These are phyloP conservation scores for Davidsoniella eucalypti DNA, from an alignment of 2,329 filamentous ascomycete species.

Conservation along the genomic window DNA sequence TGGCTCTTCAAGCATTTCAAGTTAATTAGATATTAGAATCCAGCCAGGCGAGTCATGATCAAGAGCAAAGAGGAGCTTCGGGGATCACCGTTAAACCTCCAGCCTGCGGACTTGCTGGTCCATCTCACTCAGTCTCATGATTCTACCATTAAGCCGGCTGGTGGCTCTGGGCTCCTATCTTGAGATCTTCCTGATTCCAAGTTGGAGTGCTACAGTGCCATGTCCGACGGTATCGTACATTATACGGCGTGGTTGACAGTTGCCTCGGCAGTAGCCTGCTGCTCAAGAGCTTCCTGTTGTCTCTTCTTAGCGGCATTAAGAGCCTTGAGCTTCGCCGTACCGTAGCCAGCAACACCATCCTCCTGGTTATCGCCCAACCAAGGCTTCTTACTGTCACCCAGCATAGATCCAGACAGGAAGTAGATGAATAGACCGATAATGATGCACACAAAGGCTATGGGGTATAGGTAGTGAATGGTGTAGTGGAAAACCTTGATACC, in stretches of 20 bases:
- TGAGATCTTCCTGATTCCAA: constrained; percentile 66
- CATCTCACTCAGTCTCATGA: not conserved
- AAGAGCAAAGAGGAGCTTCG: no score
- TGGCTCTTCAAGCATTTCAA: no score
- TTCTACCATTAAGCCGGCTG: constrained; percentile 11
- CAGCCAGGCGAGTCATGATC: no score
- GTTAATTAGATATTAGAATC: no score
- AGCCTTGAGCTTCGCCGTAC: constrained; percentile 69
- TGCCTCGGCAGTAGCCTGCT: not conserved
- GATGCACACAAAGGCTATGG: constrained; percentile 87
- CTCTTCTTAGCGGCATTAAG: constrained; percentile 32
- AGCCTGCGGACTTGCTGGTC: no score
- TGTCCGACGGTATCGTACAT: constrained; percentile 66
- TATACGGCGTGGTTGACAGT: not conserved
- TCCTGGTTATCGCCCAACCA: constrained; percentile 87
- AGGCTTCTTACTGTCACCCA: constrained; percentile 85
- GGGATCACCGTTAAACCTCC: no score
- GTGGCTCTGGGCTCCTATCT: constrained; percentile 35
- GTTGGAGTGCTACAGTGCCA: constrained; percentile 83
- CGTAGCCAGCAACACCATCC: constrained; percentile 59
- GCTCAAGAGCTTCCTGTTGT: constrained; percentile 1
- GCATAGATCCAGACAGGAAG: constrained; percentile 63
- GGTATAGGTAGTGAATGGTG: constrained; percentile 76
- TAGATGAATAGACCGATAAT: constrained; percentile 74
- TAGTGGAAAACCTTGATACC: constrained; percentile 74